phyloP scores from a whole-genome alignment of 495 filamentous ascomycete species.

The Penicillium canariense region DNA sequence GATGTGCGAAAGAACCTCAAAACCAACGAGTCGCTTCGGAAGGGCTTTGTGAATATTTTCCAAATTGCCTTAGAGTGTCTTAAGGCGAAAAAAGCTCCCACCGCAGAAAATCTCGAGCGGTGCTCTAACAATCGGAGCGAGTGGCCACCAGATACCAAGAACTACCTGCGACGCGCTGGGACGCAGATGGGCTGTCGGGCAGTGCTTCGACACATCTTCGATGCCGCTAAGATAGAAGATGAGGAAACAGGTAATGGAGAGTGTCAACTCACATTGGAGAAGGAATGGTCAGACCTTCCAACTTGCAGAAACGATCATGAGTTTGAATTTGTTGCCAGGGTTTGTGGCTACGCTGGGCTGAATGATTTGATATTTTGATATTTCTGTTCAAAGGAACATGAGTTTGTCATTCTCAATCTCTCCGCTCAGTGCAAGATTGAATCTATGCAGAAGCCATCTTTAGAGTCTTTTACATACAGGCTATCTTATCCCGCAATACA shows the following conservation, averaged over 20 bases:
- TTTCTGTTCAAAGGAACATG: too few species aligned
- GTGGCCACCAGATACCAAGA: constrained; percentile 26
- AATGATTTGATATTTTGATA: constrained; percentile 19
- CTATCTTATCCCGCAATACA: too few species aligned
- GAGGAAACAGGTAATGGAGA: constrained; percentile 28
- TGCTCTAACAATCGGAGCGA: constrained; percentile 19
- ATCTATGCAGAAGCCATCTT: too few species aligned
- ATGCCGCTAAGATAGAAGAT: constrained; percentile 24
- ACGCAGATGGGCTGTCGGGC: constrained; percentile 18
- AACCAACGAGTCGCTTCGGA: constrained; percentile 29
- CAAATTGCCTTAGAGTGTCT: constrained; percentile 18
- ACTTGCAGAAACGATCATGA: constrained; percentile 33
- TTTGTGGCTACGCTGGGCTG: constrained; percentile 25
- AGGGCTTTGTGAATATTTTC: constrained; percentile 31
- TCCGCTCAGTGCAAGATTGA: too few species aligned
- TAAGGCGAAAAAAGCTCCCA: constrained; percentile 22
- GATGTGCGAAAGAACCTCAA: constrained; percentile 27
- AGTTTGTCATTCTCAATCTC: too few species aligned
- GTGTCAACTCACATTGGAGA: constrained; percentile 18
- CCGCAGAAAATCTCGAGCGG: constrained; percentile 18
- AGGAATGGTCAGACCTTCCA: constrained; percentile 18
- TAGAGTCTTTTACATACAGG: too few species aligned
- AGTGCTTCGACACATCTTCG: constrained; percentile 28
- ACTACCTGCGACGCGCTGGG: constrained; percentile 24
- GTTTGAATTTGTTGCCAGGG: constrained; percentile 31